Percentiles rank a stretch among this genome's conserved stretches.
phyloP scores from a whole-genome alignment of 768 basidiomycete species.

The Tulasnella sp. region DNA sequence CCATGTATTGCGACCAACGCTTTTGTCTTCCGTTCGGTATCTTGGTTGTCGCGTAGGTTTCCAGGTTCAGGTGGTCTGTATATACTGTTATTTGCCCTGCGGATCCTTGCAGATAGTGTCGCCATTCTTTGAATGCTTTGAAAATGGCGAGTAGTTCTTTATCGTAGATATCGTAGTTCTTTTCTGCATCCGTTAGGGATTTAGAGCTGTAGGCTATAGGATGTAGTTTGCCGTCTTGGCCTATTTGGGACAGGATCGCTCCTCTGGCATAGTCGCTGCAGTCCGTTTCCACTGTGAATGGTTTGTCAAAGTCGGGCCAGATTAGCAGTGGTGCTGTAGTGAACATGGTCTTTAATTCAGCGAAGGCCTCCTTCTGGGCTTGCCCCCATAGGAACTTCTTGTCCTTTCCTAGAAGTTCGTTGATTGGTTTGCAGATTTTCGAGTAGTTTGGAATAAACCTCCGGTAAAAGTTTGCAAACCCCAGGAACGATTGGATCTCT shows the following conservation, averaged over 20 bases:
- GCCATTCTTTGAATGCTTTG: neutral
- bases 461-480: constrained; percentile 36
- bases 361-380: neutral
- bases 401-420: neutral
- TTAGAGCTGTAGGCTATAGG: neutral
- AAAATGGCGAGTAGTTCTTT: constrained; percentile 11
- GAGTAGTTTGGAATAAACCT: constrained; percentile 32
- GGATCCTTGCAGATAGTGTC: constrained; percentile 8
- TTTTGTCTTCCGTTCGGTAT: neutral
- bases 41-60: neutral
- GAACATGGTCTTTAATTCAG: neutral
- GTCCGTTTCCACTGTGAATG: neutral
- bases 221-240: neutral
- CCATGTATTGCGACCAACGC: neutral
- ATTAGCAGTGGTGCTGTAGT: neutral
- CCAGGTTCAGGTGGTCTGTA: neutral
- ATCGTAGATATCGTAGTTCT: constrained; percentile 4
- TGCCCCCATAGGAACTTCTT: neutral
- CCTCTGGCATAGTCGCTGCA: neutral
- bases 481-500: constrained; percentile 33
- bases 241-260: constrained; percentile 8
- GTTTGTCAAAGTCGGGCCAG: neutral
- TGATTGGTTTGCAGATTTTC: neutral
- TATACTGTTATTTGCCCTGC: neutral
- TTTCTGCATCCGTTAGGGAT: neutral